phyloP scores from a whole-genome alignment of 768 basidiomycete species.

The Tricholoma furcatifolium region DNA sequence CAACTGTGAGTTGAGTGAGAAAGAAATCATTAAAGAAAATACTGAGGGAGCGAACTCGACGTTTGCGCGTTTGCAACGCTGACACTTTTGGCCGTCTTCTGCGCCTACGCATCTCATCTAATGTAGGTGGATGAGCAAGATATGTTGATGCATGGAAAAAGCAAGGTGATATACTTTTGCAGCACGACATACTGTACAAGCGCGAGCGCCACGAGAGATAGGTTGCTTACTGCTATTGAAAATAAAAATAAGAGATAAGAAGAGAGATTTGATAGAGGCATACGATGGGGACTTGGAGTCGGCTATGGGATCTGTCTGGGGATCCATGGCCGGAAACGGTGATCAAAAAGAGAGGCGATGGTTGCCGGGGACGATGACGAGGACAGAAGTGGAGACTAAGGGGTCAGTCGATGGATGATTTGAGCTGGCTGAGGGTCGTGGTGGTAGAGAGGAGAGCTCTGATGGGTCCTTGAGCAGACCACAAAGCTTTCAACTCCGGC shows the following conservation, averaged over 20 bases:
- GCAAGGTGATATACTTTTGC: slow-evolving; percentile 59
- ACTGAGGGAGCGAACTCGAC: slow-evolving; percentile 53
- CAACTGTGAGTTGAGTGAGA: slow-evolving; percentile 45
- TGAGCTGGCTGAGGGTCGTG: slow-evolving; percentile 7
- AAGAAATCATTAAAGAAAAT: slow-evolving; percentile 14
- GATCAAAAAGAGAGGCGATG: slow-evolving; percentile 33
- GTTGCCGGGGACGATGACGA: slow-evolving; percentile 10
- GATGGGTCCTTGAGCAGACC: slow-evolving; percentile 13
- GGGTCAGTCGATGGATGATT: neutral
- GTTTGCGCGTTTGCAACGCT: slow-evolving; percentile 80
- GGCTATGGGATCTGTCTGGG: slow-evolving; percentile 30
- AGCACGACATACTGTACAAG: slow-evolving; percentile 82
- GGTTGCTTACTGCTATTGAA: slow-evolving; percentile 43
- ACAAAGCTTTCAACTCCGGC: slow-evolving; percentile 22
- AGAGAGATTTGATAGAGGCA: slow-evolving; percentile 10
- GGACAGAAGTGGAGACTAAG: slow-evolving; percentile 8
- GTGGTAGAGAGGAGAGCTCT: slow-evolving; percentile 12
- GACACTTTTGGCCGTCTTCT: slow-evolving; percentile 81
- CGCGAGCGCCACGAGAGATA: slow-evolving; percentile 55
- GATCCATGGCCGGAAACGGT: slow-evolving; percentile 44
- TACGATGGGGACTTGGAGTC: slow-evolving; percentile 34
- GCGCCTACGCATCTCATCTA: slow-evolving; percentile 95
- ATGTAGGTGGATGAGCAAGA: slow-evolving; percentile 18
- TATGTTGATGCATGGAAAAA: slow-evolving; percentile 8
- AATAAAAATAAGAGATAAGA: slow-evolving; percentile 5